Percentiles rank a stretch among this genome's conserved stretches.
These are phyloP conservation scores for Saccharomyces hybrid DNA, from an alignment of 1,139 yeast species.

Conservation along the genomic window DNA sequence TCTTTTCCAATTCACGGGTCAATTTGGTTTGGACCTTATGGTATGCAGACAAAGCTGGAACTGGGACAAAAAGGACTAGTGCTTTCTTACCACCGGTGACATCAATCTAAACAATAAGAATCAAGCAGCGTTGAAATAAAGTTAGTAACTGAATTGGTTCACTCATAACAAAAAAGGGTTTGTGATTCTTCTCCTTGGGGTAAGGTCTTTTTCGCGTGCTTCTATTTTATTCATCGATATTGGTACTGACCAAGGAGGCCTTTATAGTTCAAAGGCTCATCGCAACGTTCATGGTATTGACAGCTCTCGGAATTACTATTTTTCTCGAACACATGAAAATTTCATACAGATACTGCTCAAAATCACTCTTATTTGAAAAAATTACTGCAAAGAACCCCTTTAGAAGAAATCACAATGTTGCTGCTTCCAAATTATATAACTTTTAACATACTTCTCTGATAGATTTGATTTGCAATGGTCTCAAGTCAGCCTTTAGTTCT, in stretches of 20 bases:
- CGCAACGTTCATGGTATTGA: not conserved
- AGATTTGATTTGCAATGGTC: conserved; percentile 97
- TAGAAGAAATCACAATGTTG: not conserved
- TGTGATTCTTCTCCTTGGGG: not conserved
- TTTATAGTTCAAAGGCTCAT: not conserved
- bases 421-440: not conserved
- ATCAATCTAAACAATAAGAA: conserved; percentile 47
- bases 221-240: not conserved
- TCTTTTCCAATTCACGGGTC: conserved; percentile 99
- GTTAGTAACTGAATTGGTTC: not conserved
- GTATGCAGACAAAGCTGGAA: conserved; percentile 86
- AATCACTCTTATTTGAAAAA: not conserved
- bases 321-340: too few species aligned
- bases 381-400: not conserved
- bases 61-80: conserved; percentile 95
- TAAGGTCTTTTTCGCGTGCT: not conserved
- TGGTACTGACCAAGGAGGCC: not conserved
- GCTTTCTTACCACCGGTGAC: conserved; percentile 99
- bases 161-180: not conserved
- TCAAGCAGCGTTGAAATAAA: not conserved
- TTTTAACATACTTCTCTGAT: conserved; percentile 65
- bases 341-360: too few species aligned
- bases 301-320: not conserved
- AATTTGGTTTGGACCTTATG: conserved; percentile 96
- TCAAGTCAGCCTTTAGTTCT: conserved; percentile 94